These are phyloP conservation scores for Umbellularia californica DNA, from an alignment of 164 flowering plant species.

Conservation along the genomic window DNA sequence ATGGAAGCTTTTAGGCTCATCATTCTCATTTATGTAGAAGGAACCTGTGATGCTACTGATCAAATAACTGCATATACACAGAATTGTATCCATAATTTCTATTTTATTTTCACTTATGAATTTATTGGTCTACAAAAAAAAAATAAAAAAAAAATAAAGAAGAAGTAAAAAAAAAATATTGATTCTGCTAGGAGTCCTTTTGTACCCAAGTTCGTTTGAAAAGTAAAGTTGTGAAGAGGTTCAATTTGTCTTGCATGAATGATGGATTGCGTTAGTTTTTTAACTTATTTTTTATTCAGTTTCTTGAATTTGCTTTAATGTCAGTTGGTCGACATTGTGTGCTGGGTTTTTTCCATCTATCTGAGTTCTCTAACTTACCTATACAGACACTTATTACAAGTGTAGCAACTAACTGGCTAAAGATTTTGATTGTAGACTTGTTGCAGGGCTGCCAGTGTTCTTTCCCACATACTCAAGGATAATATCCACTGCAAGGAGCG, in stretches of 20 bases:
- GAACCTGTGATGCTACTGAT: too few species aligned
- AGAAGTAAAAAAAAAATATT: too few species aligned
- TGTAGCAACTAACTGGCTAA: slow-evolving; percentile 8
- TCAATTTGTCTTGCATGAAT: neutral
- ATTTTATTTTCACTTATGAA: too few species aligned
- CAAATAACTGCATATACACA: too few species aligned
- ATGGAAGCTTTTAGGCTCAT: too few species aligned
- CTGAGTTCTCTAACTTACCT: neutral
- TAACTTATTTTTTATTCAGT: too few species aligned
- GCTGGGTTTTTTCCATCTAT: neutral
- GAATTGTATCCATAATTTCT: neutral
- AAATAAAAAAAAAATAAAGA: too few species aligned
- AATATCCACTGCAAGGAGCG: slow-evolving; percentile 80
- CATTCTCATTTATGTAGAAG: too few species aligned
- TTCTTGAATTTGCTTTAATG: too few species aligned
- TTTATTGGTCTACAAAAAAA: too few species aligned
- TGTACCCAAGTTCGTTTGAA: neutral
- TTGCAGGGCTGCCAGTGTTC: slow-evolving; percentile 93
- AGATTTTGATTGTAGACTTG: slow-evolving; percentile 58
- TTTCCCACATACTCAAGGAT: slow-evolving; percentile 77
- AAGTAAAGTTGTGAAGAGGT: neutral
- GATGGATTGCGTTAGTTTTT: neutral
- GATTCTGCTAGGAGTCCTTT: neutral
- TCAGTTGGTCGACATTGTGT: neutral
- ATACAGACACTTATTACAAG: slow-evolving; percentile 3